Base-by-base conservation (phyloP, 73 alveolate species). In the Paramecium caudatum region DNA sequence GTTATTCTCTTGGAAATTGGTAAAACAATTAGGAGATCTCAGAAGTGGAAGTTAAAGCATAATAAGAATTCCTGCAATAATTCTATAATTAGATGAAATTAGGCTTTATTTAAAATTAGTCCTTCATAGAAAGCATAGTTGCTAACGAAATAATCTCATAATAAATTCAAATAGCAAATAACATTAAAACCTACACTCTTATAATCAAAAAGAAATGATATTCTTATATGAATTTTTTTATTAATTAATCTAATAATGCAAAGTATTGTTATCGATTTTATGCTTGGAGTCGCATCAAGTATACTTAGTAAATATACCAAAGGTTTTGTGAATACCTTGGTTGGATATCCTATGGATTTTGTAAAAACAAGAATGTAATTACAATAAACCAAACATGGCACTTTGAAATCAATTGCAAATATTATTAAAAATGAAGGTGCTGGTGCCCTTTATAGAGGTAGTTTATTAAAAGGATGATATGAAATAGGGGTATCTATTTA, bases 341-440 rank as follows among this genome's bases (percentile, higher is more conserved):
- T 32, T 3, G 84, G 84, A 25, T 68, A 33, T 49, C 61, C 55
- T 10, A 55, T 55, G 80, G 84, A 68, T 68, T 63, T 63, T 63
- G 30, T 63, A 3, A 63, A 63, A 63, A 63, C 82, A 1, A 17
- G 82, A 4, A 63, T 63, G 82, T 47, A 63, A 63, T 5, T 63
- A 27, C 25, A 33, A 25, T 37, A 63, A 13, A 63, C 8, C 16
- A 63, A 63, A 63, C 30, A 63, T 23, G 37, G 82, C 17, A 33
- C 82, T 16, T 10, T 63, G 27, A 21, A 33, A 63, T 63, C 46
- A 63, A 33, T 25, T 7, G 30, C 30, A 21, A 8, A 25, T 6
- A 63, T 63, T 27, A 63, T 63, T 21, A 3, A 63, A 63, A n/a
- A 21, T 23, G 82, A 63, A 25, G 82, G 82, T 25, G 7, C 10